phyloP scores from a whole-genome alignment of 2,329 filamentous ascomycete genomes.

The Hypomyces rosellus region DNA sequence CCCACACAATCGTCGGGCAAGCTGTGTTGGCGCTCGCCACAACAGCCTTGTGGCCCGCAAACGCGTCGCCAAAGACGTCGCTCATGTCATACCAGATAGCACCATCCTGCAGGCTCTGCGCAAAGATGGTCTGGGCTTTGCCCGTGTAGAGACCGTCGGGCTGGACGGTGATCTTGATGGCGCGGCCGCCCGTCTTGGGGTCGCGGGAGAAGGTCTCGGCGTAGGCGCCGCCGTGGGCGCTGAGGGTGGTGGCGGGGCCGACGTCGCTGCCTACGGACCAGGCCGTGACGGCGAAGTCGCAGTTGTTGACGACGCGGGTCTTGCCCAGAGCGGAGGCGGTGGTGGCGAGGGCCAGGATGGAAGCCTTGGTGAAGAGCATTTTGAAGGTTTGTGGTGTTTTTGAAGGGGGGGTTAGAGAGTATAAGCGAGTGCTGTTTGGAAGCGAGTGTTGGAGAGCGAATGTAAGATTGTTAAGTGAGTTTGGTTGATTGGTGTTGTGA shows the following conservation, averaged over 20 bases:
- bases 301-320: constrained; percentile 32
- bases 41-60: constrained; percentile 27
- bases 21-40: constrained; percentile 21
- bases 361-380: constrained; percentile 14
- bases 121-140: constrained; percentile 34
- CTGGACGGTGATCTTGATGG: constrained; percentile 31
- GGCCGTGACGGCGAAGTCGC: constrained; percentile 27
- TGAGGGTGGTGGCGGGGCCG: constrained; percentile 21
- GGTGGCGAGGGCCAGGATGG: constrained; percentile 8
- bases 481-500: no score
- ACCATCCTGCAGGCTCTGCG: constrained; percentile 30
- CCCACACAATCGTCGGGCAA: constrained; percentile 33
- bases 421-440: no score
- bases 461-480: background rate
- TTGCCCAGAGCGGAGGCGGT: constrained; percentile 24
- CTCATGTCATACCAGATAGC: constrained; percentile 35
- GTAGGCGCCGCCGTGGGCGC: constrained; percentile 22
- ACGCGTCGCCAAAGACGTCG: constrained; percentile 34
- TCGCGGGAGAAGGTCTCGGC: constrained; percentile 29
- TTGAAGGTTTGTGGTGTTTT: background rate
- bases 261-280: constrained; percentile 33
- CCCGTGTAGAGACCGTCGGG: constrained; percentile 33
- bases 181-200: constrained; percentile 31
- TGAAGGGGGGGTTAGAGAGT: background rate
- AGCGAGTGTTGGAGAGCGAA: background rate